Evolutionary conservation across 2,329 filamentous ascomycete genomes (phyloP), one percentile per base, ranked within the genome.

Genomic region (Myriosclerotinia curreyana): DNA sequence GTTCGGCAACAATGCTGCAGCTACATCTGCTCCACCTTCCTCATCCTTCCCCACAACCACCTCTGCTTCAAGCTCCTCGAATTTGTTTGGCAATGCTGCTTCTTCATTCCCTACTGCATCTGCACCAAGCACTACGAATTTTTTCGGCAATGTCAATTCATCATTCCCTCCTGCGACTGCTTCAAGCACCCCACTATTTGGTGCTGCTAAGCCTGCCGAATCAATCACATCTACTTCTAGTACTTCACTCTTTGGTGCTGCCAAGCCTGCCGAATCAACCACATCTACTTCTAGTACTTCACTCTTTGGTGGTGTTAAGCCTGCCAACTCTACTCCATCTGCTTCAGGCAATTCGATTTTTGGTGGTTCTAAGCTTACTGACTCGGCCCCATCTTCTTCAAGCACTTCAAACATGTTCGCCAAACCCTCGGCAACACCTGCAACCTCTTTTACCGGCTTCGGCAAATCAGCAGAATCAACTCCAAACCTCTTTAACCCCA

Each of bases 71-170:
- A 58, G 34, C n/a, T 34, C 51, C 36, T 49, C 60, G 17, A 63
- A 63, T 49, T 12, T 63, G 5, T 66, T 66, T 40, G 65, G 62
- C 20, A 58, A 42, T 31, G 31, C 51, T 31, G 52, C 50, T 22
- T 42, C 60, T 52, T 60, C 55, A 28, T 56, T 55, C 31, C 62
- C 50, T 12, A 44, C 60, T 48, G 46, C 55, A 28, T 48, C 59
- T 22, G 62, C 65, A 40, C 46, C 62, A 52, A 66, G 42, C 34
- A 64, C 55, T 48, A 55, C 51, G 20, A 62, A 49, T 48, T 38
- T 66, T 9, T 67, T 68, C 55, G 64, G 66, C n/a, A 62, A 42
- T 44, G 34, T 52, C 15, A 64, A 50, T 48, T 55, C 61, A 34
- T 63, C 61, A 22, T 51, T 63, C 25, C 61, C 61, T 50, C 42